phyloP scores from a whole-genome alignment of 2,329 filamentous ascomycete genomes.

The Penicillium aurantiogriseum region DNA sequence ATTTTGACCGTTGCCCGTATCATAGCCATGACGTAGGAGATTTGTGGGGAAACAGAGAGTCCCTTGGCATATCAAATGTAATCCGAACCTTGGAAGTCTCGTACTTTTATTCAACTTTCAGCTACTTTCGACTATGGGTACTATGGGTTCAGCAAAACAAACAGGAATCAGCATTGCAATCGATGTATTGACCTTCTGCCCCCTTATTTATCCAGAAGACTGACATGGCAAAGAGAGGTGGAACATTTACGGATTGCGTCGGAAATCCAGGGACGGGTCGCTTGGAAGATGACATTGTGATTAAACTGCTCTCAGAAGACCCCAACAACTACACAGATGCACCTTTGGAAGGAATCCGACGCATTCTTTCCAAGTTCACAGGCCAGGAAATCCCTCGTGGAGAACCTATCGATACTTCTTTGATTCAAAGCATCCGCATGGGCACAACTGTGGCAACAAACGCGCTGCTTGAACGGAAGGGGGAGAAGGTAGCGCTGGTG shows the following conservation, averaged over 20 bases:
- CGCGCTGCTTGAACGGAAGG: slow-evolving; percentile 83
- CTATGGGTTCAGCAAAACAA: slow-evolving; percentile 6
- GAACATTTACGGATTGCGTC: slow-evolving; percentile 27
- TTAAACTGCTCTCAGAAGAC: slow-evolving; percentile 87
- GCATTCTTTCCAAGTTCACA: slow-evolving; percentile 76
- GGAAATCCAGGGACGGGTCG: slow-evolving; percentile 56
- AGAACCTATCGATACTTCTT: slow-evolving; percentile 72
- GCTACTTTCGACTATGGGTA: not conserved
- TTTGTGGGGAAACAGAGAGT: not conserved
- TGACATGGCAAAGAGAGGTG: slow-evolving; percentile 19
- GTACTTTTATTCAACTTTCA: not conserved
- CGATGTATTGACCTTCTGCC: slow-evolving; percentile 14
- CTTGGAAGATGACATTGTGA: slow-evolving; percentile 69
- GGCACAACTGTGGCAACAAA: slow-evolving; percentile 94
- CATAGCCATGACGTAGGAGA: not conserved
- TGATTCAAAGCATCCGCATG: slow-evolving; percentile 92
- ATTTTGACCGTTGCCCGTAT: not conserved
- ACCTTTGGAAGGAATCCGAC: slow-evolving; percentile 84
- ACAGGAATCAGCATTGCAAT: slow-evolving; percentile 26
- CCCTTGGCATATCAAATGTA: not conserved
- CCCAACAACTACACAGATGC: slow-evolving; percentile 88
- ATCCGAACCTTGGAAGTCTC: not conserved
- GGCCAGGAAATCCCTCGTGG: slow-evolving; percentile 75
- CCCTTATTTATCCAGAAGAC: not conserved
- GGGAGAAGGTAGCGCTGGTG: slow-evolving; percentile 81